Evolutionary conservation across 2,329 filamentous ascomycete species (phyloP).

Genomic region (Exserohilum rostratum): DNA sequence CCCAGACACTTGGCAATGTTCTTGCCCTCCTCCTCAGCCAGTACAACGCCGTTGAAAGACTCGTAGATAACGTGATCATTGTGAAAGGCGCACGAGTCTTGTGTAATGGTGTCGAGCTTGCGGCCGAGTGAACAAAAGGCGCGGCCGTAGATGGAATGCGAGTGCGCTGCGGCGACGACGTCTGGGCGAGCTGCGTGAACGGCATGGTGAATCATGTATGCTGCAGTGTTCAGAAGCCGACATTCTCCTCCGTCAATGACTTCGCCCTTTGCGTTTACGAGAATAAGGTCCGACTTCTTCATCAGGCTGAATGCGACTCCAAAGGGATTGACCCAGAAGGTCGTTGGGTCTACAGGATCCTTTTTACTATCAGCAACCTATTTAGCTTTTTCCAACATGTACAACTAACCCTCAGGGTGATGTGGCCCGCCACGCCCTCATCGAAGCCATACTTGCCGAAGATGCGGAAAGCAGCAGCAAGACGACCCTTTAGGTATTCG

Average conservation of each 20-base stretch:
- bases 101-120: conserved; percentile 63
- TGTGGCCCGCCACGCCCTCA: conserved; percentile 64
- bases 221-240: conserved; percentile 51
- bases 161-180: conserved; percentile 64
- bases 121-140: conserved; percentile 68
- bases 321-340: conserved; percentile 72
- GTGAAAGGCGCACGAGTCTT: conserved; percentile 62
- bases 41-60: conserved; percentile 60
- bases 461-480: conserved; percentile 48
- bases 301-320: conserved; percentile 67
- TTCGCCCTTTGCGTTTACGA: conserved; percentile 65
- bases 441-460: conserved; percentile 50
- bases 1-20: conserved; percentile 58
- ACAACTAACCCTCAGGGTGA: conserved; percentile 59
- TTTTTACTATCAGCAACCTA: conserved; percentile 14
- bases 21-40: conserved; percentile 60
- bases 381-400: neutral
- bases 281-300: conserved; percentile 70
- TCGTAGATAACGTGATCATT: conserved; percentile 60
- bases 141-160: conserved; percentile 64
- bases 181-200: conserved; percentile 65
- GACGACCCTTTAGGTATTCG: conserved; percentile 45
- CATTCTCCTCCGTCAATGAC: conserved; percentile 66
- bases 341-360: conserved; percentile 63
- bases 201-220: conserved; percentile 66